Conservation (phyloP, 805 yeast species). For the Hanseniaspora mollemarum region DNA sequence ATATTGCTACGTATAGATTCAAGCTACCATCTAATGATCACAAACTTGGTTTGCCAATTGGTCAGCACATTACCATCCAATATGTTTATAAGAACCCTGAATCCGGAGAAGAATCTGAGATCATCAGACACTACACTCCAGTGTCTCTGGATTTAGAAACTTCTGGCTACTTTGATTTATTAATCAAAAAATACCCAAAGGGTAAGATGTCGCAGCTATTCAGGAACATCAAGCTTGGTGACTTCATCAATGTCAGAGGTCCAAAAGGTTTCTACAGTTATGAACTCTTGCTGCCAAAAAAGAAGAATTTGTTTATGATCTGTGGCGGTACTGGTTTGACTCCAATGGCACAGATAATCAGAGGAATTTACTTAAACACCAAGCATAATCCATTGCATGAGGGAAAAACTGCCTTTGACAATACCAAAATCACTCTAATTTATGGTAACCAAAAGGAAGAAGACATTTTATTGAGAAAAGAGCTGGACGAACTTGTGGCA, state of each 20-base stretch:
- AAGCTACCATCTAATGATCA: conserved; percentile 66
- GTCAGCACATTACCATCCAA: conserved; percentile 83
- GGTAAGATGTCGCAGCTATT: conserved; percentile 75
- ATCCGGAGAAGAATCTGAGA: conserved; percentile 51
- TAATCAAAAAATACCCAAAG: conserved; percentile 73
- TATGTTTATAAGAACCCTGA: conserved; percentile 11
- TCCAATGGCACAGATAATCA: conserved; percentile 87
- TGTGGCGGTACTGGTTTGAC: conserved; percentile 97
- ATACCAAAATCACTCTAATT: conserved; percentile 59
- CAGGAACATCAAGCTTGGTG: conserved; percentile 65
- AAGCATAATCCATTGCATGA: conserved; percentile 20
- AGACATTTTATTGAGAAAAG: conserved; percentile 71
- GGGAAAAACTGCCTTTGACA: conserved; percentile 34
- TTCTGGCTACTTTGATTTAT: conserved; percentile 70
- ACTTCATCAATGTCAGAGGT: conserved; percentile 65
- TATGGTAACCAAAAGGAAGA: conserved; percentile 73
- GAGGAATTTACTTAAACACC: conserved; percentile 67
- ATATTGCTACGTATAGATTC: conserved; percentile 73
- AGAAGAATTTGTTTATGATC: conserved; percentile 64
- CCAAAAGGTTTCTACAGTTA: conserved; percentile 86
- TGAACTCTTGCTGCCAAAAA: conserved; percentile 56
- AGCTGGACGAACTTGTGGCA: conserved; percentile 55
- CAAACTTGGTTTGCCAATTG: conserved; percentile 78
- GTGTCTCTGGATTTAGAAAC: conserved; percentile 63
- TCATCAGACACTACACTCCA: conserved; percentile 83